A percentile compares a stretch with the other conserved stretches of the same genome.
Conservation (phyloP, 164 flowering plant species). For the Santalum album region DNA sequence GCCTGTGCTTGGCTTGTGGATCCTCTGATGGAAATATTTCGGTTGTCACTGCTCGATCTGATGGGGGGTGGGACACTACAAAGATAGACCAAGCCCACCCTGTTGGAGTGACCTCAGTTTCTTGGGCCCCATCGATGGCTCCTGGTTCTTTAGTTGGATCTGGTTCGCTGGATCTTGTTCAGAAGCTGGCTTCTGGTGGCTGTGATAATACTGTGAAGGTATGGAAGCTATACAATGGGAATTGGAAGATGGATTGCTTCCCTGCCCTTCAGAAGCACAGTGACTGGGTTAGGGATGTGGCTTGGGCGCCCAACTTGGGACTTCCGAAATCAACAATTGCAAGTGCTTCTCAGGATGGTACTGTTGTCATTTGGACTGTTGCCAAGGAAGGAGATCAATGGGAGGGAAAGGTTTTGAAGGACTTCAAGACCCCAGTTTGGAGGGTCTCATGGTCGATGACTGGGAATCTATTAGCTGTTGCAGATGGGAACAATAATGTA, state of each 20-base stretch:
- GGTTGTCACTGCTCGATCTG: conserved; percentile 33
- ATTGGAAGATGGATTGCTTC: conserved; percentile 51
- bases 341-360: conserved; percentile 50
- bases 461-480: conserved; percentile 46
- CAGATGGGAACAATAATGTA: conserved; percentile 39
- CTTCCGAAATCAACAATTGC: conserved; percentile 52
- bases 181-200: conserved; percentile 46
- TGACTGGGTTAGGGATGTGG: conserved; percentile 53
- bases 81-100: conserved; percentile 45
- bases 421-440: conserved; percentile 45
- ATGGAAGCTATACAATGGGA: conserved; percentile 42
- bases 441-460: conserved; percentile 52
- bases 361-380: conserved; percentile 42
- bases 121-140: conserved; percentile 44
- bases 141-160: conserved; percentile 40
- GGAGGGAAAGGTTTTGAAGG: conserved; percentile 44
- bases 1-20: conserved; percentile 45
- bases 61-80: conserved; percentile 41
- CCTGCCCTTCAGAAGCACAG: conserved; percentile 44
- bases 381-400: conserved; percentile 45
- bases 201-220: conserved; percentile 46
- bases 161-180: conserved; percentile 27
- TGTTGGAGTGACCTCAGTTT: conserved; percentile 49
- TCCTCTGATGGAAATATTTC: conserved; percentile 51
- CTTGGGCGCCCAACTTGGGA: conserved; percentile 56